Percentiles rank a stretch among this genome's conserved stretches.
These are phyloP conservation scores for Coccinonectria pachysandricola DNA, from an alignment of 2,329 filamentous ascomycete genomes.

Conservation along the genomic window DNA sequence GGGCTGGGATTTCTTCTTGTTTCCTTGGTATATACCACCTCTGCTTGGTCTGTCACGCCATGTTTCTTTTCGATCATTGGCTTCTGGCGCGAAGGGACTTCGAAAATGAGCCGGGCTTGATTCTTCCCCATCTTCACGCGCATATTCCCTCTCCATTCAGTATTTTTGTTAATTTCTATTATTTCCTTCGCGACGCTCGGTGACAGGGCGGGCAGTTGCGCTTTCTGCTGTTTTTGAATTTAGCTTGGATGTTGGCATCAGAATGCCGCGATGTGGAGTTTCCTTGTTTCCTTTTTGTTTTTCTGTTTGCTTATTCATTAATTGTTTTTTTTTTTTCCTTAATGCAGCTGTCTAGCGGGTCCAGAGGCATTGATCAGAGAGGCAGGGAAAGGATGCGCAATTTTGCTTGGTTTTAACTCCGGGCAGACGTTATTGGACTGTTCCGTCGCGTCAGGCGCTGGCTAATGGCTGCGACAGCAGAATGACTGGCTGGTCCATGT, in stretches of 20 bases:
- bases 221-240: constrained; percentile 13
- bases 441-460: constrained; percentile 25
- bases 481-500: constrained; percentile 42
- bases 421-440: constrained; percentile 21
- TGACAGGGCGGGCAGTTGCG: constrained; percentile 27
- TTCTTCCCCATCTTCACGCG: too few species aligned
- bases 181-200: constrained; percentile 25
- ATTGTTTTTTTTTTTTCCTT: constrained; percentile 7
- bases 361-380: constrained; percentile 19
- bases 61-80: constrained; percentile 16
- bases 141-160: too few species aligned
- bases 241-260: too few species aligned
- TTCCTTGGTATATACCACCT: constrained; percentile 24
- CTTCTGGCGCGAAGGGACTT: constrained; percentile 15
- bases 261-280: too few species aligned
- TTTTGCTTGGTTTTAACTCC: constrained; percentile 18
- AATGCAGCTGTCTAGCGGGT: constrained; percentile 15
- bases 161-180: too few species aligned
- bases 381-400: constrained; percentile 17
- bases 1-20: constrained; percentile 16
- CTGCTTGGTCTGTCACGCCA: constrained; percentile 20
- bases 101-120: too few species aligned
- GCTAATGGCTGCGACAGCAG: constrained; percentile 35
- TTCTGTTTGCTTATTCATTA: constrained; percentile 8
- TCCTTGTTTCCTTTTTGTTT: constrained; percentile 7